Evolutionary conservation across 257 asterid genomes (phyloP).

Genomic region (Ilex aquifolium): DNA sequence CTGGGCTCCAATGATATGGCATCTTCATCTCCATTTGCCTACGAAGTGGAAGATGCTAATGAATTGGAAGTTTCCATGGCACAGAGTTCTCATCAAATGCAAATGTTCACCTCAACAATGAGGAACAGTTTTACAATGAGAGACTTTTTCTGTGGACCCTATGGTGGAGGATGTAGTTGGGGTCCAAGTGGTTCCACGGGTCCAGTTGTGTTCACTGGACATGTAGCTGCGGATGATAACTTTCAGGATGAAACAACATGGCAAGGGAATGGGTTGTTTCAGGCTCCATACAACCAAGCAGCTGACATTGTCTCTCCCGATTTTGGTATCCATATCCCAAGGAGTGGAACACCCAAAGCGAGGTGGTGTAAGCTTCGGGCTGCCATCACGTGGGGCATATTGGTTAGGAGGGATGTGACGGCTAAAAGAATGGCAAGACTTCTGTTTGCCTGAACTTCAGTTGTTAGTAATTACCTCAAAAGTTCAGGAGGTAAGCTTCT

Average conservation of each 20-base stretch:
- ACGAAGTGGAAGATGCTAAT: slow-evolving; percentile 26
- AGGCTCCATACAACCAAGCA: slow-evolving; percentile 33
- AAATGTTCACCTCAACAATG: slow-evolving; percentile 27
- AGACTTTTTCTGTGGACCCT: slow-evolving; percentile 36
- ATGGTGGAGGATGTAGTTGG: slow-evolving; percentile 28
- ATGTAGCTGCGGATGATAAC: slow-evolving; percentile 23
- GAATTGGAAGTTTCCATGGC: slow-evolving; percentile 27
- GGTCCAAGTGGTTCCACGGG: slow-evolving; percentile 18
- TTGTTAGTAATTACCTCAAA: not conserved
- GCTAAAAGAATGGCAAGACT: slow-evolving; percentile 33
- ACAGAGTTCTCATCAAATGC: slow-evolving; percentile 36
- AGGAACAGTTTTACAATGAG: slow-evolving; percentile 29
- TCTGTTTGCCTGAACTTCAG: slow-evolving; percentile 16
- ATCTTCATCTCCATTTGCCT: slow-evolving; percentile 23
- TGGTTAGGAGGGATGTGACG: slow-evolving; percentile 48
- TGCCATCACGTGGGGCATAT: slow-evolving; percentile 66
- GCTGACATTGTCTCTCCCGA: slow-evolving; percentile 33
- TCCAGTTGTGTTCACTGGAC: slow-evolving; percentile 31
- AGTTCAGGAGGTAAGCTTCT: not conserved
- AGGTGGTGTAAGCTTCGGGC: slow-evolving; percentile 82
- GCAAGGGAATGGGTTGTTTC: slow-evolving; percentile 37
- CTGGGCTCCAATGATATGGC: slow-evolving; percentile 22
- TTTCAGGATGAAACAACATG: slow-evolving; percentile 34
- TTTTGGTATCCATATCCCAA: slow-evolving; percentile 30
- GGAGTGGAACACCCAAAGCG: slow-evolving; percentile 39